Conservation (phyloP, 345 rosid species). For the Gynandropsis gynandra region DNA sequence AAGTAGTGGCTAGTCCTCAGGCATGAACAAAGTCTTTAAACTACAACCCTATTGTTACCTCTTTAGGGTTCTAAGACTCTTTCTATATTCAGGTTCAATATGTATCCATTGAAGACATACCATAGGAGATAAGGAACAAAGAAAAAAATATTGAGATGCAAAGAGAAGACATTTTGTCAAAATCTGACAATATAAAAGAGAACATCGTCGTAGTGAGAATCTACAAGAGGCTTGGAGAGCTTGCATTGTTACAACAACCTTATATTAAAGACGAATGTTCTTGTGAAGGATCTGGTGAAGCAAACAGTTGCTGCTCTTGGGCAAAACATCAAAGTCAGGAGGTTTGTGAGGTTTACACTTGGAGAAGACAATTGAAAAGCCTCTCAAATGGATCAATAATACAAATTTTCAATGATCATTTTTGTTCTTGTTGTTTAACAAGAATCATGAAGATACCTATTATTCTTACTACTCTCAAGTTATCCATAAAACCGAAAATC, state of each 20-base stretch:
- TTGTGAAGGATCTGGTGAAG: constrained; percentile 77
- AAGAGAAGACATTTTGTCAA: constrained; percentile 91
- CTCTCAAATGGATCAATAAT: not conserved
- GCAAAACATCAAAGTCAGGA: no score
- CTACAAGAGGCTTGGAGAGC: constrained; percentile 77
- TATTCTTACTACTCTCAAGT: no score
- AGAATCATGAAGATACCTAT: constrained; percentile 7
- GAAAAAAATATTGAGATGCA: constrained; percentile 92
- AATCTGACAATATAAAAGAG: constrained; percentile 80
- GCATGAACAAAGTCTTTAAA: no score
- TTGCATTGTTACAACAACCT: constrained; percentile 72
- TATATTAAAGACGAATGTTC: constrained; percentile 58
- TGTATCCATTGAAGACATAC: constrained; percentile 62
- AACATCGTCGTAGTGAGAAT: constrained; percentile 79
- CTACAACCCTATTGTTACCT: not conserved
- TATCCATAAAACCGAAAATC: no score
- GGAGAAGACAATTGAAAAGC: constrained; percentile 30
- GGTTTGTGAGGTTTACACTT: no score
- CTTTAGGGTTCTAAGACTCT: no score
- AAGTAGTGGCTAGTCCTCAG: constrained; percentile 79
- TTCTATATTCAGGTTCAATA: constrained; percentile 40
- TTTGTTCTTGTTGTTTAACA: constrained; percentile 13
- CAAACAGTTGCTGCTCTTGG: no score
- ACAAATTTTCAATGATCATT: no score
- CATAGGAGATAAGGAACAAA: constrained; percentile 41